Conservation (phyloP, 139 green algal genomes). For the Pycnococcus provasolii region DNA sequence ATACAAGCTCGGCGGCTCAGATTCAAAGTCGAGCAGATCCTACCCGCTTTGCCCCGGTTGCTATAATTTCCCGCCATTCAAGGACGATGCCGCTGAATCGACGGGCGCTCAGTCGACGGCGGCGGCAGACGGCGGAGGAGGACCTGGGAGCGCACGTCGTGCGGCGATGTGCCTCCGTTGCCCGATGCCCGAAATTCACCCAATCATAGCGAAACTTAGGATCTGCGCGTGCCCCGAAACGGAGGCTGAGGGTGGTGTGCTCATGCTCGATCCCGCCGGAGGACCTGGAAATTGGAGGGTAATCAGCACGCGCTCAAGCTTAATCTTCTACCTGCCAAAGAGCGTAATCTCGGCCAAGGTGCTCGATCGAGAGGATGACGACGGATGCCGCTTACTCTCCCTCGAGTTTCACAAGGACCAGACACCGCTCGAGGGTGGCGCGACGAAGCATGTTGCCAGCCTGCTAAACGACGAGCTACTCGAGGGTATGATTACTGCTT, state of each 20-base stretch:
- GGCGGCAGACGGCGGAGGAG: background rate
- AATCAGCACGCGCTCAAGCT: constrained; percentile 70
- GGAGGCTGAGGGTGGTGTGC: constrained; percentile 31
- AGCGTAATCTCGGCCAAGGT: constrained; percentile 15
- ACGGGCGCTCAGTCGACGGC: background rate
- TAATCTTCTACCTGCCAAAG: constrained; percentile 65
- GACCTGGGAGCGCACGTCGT: constrained; percentile 42
- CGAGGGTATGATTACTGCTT: constrained; percentile 23
- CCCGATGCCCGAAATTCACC: constrained; percentile 56
- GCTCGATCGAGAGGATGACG: constrained; percentile 7
- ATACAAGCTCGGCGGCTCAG: constrained; percentile 59
- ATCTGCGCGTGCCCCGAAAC: constrained; percentile 29
- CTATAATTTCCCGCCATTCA: constrained; percentile 77
- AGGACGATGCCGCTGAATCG: constrained; percentile 29
- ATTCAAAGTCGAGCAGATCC: constrained; percentile 49
- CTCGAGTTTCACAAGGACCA: constrained; percentile 30
- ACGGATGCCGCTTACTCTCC: constrained; percentile 17
- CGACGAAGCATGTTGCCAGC: constrained; percentile 36
- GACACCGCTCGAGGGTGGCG: constrained; percentile 15
- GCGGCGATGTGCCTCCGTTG: constrained; percentile 59
- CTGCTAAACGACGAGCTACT: constrained; percentile 58
- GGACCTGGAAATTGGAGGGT: constrained; percentile 57
- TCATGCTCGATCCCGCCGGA: constrained; percentile 71
- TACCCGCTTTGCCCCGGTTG: constrained; percentile 77
- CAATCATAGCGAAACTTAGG: constrained; percentile 36